Conservation (phyloP, 768 basidiomycete species). For the Bullera alba region DNA sequence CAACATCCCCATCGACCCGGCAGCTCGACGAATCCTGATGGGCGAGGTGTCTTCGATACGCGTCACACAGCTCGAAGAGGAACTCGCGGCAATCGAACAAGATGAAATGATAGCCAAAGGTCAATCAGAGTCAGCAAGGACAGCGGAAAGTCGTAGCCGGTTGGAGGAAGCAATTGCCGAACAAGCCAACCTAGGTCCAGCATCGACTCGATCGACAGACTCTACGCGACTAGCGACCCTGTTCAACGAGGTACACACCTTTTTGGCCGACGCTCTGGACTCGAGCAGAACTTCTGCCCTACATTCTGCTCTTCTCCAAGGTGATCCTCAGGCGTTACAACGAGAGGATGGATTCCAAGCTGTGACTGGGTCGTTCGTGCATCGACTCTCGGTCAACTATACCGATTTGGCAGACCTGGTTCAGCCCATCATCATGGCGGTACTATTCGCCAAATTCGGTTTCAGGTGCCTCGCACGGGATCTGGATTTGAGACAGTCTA, state of each 20-base stretch:
- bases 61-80: constrained; percentile 14
- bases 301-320: constrained; percentile 23
- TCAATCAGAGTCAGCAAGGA: constrained; percentile 25
- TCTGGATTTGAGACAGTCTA: constrained; percentile 1
- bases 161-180: constrained; percentile 6
- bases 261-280: constrained; percentile 57
- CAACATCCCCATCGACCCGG: constrained; percentile 78
- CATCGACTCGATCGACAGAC: constrained; percentile 8
- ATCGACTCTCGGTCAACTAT: constrained; percentile 64
- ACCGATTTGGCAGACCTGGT: constrained; percentile 65
- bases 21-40: constrained; percentile 47
- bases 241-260: constrained; percentile 58
- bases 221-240: constrained; percentile 42
- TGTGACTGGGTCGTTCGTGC: constrained; percentile 68
- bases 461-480: constrained; percentile 53
- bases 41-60: constrained; percentile 16
- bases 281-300: constrained; percentile 55
- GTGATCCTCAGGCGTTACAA: constrained; percentile 31
- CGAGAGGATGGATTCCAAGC: constrained; percentile 71
- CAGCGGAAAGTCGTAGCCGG: constrained; percentile 1
- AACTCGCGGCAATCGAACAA: constrained; percentile 21
- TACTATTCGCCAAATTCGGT: constrained; percentile 65
- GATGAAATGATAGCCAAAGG: constrained; percentile 28
- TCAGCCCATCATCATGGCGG: constrained; percentile 59
- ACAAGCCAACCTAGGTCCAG: constrained; percentile 13